These are phyloP conservation scores for Lactarius psammicola DNA, from an alignment of 768 basidiomycete species.

Conservation along the genomic window DNA sequence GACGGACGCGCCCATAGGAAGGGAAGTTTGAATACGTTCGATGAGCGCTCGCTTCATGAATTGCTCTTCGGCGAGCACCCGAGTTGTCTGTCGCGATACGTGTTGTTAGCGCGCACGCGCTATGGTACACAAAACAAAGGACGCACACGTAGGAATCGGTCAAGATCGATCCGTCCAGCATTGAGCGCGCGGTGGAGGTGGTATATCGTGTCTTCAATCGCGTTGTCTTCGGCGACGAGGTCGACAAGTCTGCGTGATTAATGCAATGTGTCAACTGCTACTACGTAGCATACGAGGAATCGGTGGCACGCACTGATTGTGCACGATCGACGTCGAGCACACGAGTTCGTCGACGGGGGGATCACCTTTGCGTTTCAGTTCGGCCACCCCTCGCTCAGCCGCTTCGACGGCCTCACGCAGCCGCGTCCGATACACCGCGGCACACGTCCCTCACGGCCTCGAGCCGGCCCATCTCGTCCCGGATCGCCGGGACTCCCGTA, in stretches of 20 bases:
- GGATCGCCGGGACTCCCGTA: slow-evolving; percentile 88
- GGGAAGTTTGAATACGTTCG: slow-evolving; percentile 76
- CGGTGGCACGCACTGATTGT: slow-evolving; percentile 78
- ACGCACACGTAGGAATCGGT: slow-evolving; percentile 87
- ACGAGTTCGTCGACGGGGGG: slow-evolving; percentile 96
- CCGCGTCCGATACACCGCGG: slow-evolving; percentile 66
- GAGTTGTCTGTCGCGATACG: slow-evolving; percentile 56
- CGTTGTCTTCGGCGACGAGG: slow-evolving; percentile 98
- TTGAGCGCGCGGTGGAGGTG: slow-evolving; percentile 94
- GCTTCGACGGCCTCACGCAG: slow-evolving; percentile 59
- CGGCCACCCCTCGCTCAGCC: slow-evolving; percentile 71
- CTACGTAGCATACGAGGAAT: slow-evolving; percentile 15
- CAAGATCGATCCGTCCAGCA: slow-evolving; percentile 86
- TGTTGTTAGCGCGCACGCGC: slow-evolving; percentile 15
- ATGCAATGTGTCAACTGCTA: neutral
- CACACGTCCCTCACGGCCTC: slow-evolving; percentile 94
- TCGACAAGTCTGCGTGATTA: slow-evolving; percentile 72
- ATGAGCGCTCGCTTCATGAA: slow-evolving; percentile 95
- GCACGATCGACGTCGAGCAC: slow-evolving; percentile 92
- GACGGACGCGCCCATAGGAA: slow-evolving; percentile 46
- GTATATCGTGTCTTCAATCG: slow-evolving; percentile 97
- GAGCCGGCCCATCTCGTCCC: slow-evolving; percentile 93
- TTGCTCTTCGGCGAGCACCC: slow-evolving; percentile 90
- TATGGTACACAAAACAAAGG: neutral
- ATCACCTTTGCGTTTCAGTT: slow-evolving; percentile 80